These are phyloP conservation scores for Amanita phalloides DNA, from an alignment of 768 basidiomycete genomes.

Conservation along the genomic window DNA sequence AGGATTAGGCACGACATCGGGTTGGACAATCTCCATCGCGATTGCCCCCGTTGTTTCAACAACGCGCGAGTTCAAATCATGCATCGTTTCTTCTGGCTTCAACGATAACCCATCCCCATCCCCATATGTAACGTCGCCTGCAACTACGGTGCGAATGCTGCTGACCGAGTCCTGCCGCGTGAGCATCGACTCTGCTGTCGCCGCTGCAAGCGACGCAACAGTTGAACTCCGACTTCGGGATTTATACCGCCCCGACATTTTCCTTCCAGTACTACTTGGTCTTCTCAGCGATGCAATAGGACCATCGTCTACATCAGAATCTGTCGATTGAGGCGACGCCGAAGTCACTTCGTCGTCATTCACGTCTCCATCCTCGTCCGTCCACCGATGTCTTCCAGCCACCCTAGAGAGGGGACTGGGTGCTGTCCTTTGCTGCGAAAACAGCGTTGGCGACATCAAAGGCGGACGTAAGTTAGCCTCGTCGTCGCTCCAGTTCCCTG, in stretches of 20 bases:
- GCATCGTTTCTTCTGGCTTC: conserved; percentile 18
- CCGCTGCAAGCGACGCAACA: conserved; percentile 46
- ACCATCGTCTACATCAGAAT: conserved; percentile 41
- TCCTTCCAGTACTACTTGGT: conserved; percentile 22
- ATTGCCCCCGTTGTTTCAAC: conserved; percentile 16
- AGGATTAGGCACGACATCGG: conserved; percentile 9
- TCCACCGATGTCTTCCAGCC: conserved; percentile 43
- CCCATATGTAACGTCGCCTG: conserved; percentile 32
- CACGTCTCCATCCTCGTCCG: conserved; percentile 30
- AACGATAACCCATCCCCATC: conserved; percentile 16
- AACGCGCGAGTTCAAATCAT: conserved; percentile 18
- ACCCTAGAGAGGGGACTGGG: conserved; percentile 62
- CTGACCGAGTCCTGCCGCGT: conserved; percentile 45
- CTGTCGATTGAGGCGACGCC: conserved; percentile 58
- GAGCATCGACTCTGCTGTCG: conserved; percentile 8
- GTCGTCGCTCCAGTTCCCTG: conserved; percentile 24
- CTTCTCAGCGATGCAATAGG: conserved; percentile 20
- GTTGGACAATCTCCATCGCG: conserved; percentile 10
- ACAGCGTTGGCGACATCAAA: conserved; percentile 23
- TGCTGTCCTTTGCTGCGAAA: conserved; percentile 20
- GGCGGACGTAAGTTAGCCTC: conserved; percentile 18
- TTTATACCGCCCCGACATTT: conserved; percentile 22
- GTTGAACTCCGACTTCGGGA: conserved; percentile 57
- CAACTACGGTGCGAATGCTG: conserved; percentile 65
- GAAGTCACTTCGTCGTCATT: conserved; percentile 43